Percentiles rank a stretch among this genome's conserved stretches.
Evolutionary conservation across 129 eudicot genomes (phyloP).

Genomic region (Chrysanthemum seticuspe): DNA sequence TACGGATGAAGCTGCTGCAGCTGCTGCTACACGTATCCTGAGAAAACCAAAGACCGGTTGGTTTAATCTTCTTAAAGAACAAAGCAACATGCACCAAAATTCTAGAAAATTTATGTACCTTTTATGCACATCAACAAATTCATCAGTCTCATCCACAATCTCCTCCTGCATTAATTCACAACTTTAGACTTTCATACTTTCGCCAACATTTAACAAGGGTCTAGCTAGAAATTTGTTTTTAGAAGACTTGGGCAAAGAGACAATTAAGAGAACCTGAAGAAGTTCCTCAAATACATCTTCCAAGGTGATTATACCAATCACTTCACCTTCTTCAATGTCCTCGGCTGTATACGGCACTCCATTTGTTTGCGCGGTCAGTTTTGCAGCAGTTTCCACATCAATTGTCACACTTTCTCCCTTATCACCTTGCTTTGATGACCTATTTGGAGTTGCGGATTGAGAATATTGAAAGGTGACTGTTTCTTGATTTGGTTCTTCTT

Average conservation of each 20-base stretch:
- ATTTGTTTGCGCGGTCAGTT: slow-evolving; percentile 21
- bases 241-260: neutral
- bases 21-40: slow-evolving; percentile 97
- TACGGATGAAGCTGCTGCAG: slow-evolving; percentile 90
- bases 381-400: slow-evolving; percentile 53
- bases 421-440: slow-evolving; percentile 40
- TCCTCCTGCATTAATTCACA: slow-evolving; percentile 69
- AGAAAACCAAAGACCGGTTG: slow-evolving; percentile 16
- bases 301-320: slow-evolving; percentile 87
- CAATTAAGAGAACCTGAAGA: slow-evolving; percentile 60
- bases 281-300: slow-evolving; percentile 99
- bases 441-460: slow-evolving; percentile 39
- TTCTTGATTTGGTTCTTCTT: slow-evolving; percentile 49
- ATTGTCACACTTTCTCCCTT: slow-evolving; percentile 49
- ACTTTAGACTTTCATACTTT: slow-evolving; percentile 2
- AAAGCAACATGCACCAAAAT: neutral
- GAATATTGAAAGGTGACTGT: slow-evolving; percentile 23
- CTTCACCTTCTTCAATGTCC: slow-evolving; percentile 86
- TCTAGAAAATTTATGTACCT: slow-evolving; percentile 39
- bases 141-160: slow-evolving; percentile 98
- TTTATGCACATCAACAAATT: slow-evolving; percentile 93
- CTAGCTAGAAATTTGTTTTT: neutral
- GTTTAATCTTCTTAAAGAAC: neutral
- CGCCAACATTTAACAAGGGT: neutral
- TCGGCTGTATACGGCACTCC: slow-evolving; percentile 48